Percentiles rank a stretch among this genome's conserved stretches.
Evolutionary conservation across 2,329 filamentous ascomycete genomes (phyloP).

Genomic region (Aspergillus sp.): DNA sequence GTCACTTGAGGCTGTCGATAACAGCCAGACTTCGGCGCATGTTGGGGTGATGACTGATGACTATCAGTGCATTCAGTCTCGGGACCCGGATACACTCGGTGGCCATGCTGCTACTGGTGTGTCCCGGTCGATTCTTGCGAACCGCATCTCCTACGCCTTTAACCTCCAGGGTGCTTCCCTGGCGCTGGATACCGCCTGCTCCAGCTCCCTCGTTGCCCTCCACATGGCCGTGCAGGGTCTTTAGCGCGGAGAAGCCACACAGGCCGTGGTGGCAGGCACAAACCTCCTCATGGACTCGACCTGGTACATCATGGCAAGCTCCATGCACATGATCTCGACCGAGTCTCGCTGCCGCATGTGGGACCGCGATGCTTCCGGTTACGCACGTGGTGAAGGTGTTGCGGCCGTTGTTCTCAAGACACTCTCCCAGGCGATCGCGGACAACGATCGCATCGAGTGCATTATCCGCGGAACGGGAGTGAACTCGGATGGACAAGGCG

Average conservation of each 20-base stretch:
- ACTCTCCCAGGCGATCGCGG: not conserved
- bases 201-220: conserved; percentile 43
- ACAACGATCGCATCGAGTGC: not conserved
- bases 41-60: not conserved
- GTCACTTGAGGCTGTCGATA: not conserved
- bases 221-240: conserved; percentile 41
- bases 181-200: conserved; percentile 43
- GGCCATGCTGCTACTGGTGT: not conserved
- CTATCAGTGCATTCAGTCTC: not conserved
- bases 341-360: conserved; percentile 26
- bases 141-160: conserved; percentile 41
- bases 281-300: conserved; percentile 25
- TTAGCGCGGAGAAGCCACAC: conserved; percentile 22
- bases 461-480: not conserved
- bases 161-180: conserved; percentile 39
- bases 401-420: not conserved
- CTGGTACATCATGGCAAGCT: conserved; percentile 27
- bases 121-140: not conserved
- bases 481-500: conserved; percentile 4
- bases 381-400: conserved; percentile 9
- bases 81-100: not conserved
- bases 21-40: too few species aligned
- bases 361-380: conserved; percentile 7
- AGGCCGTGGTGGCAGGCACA: conserved; percentile 28
- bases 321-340: conserved; percentile 39